Evolutionary conservation across 75 land plant genomes (phyloP).

Genomic region (Isoetes taiwanensis): DNA sequence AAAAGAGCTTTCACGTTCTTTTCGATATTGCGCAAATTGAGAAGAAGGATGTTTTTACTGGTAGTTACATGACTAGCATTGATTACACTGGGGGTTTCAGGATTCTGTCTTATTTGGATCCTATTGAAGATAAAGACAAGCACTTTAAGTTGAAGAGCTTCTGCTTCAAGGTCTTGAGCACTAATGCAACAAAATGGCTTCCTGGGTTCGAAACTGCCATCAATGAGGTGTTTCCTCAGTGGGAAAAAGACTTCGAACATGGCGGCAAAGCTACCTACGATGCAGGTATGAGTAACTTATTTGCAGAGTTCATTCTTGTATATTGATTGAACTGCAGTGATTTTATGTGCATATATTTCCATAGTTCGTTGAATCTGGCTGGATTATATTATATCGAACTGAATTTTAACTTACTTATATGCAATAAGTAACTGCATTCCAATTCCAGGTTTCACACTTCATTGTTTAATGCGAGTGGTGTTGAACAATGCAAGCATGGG

Average conservation of each 20-base stretch:
- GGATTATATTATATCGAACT: no score
- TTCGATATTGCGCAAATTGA: slow-evolving; percentile 19
- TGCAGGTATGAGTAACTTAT: no score
- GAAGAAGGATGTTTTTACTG: slow-evolving; percentile 68
- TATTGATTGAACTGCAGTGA: no score
- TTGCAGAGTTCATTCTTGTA: no score
- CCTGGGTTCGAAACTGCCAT: slow-evolving; percentile 48
- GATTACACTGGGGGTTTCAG: slow-evolving; percentile 64
- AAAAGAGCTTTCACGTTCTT: neutral
- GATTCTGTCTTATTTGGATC: slow-evolving; percentile 52
- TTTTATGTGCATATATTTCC: no score
- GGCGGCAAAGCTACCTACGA: slow-evolving; percentile 36
- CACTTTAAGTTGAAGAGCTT: slow-evolving; percentile 48
- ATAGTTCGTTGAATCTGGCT: no score
- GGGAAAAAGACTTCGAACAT: slow-evolving; percentile 33
- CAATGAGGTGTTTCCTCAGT: slow-evolving; percentile 18
- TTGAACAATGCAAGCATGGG: slow-evolving; percentile 31
- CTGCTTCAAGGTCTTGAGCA: slow-evolving; percentile 38
- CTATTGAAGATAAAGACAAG: slow-evolving; percentile 53
- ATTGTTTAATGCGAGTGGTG: no score
- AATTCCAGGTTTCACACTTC: no score
- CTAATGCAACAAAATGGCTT: slow-evolving; percentile 23
- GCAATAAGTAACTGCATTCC: no score
- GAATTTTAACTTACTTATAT: no score
- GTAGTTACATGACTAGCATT: slow-evolving; percentile 53